A percentile compares a stretch with the other conserved stretches of the same genome.
Evolutionary conservation across 768 basidiomycete genomes (phyloP).

Genomic region (Russula sp.): DNA sequence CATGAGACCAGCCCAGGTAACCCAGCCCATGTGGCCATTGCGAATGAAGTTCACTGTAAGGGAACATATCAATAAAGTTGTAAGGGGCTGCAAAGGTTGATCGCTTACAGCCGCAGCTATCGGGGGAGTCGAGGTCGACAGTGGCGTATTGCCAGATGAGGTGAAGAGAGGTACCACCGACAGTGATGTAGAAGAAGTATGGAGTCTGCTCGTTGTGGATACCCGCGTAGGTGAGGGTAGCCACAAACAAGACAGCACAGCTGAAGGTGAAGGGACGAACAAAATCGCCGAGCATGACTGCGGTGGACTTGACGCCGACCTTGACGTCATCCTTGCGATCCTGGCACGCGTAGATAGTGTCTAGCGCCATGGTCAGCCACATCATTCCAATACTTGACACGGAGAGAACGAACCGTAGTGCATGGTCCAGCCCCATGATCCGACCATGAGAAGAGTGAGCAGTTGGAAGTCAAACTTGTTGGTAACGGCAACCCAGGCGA

Average conservation of each 20-base stretch:
- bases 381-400: background rate
- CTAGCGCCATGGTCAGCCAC: slow-evolving; percentile 19
- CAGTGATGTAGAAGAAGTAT: slow-evolving; percentile 21
- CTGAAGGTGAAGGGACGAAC: slow-evolving; percentile 49
- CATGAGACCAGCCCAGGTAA: slow-evolving; percentile 23
- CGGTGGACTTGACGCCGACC: slow-evolving; percentile 67
- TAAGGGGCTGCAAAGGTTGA: background rate
- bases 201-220: slow-evolving; percentile 30
- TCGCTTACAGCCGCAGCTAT: slow-evolving; percentile 21
- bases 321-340: slow-evolving; percentile 68
- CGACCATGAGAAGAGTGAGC: slow-evolving; percentile 20
- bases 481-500: slow-evolving; percentile 42
- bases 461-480: slow-evolving; percentile 26
- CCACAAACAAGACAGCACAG: slow-evolving; percentile 48
- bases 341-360: slow-evolving; percentile 74
- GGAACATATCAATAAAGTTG: background rate
- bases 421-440: slow-evolving; percentile 34
- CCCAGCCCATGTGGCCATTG: slow-evolving; percentile 22
- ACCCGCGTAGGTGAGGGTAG: slow-evolving; percentile 47
- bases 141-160: slow-evolving; percentile 24
- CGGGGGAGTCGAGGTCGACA: slow-evolving; percentile 22
- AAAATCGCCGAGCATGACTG: slow-evolving; percentile 60
- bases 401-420: slow-evolving; percentile 30
- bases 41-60: slow-evolving; percentile 17
- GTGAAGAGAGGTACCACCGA: slow-evolving; percentile 22